Evolutionary conservation across 2,329 filamentous ascomycete species (phyloP).

Genomic region (Cryphonectria carpinicola): DNA sequence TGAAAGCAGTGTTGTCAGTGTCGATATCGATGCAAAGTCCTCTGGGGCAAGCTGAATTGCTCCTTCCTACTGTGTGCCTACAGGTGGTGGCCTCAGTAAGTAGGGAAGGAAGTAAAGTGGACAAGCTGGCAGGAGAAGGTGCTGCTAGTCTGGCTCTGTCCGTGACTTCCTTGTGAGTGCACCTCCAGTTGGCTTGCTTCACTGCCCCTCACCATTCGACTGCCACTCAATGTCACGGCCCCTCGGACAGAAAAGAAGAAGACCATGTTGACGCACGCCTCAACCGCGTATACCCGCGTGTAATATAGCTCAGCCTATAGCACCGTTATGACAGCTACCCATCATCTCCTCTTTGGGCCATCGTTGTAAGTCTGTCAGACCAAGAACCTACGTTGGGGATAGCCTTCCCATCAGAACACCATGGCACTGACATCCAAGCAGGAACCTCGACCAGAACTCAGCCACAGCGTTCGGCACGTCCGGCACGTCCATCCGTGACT

Average conservation of each 20-base stretch:
- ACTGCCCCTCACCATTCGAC: not conserved
- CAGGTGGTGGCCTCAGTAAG: not conserved
- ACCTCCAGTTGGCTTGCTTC: not conserved
- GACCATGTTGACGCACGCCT: not conserved
- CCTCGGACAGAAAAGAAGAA: not conserved
- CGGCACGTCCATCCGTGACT: not conserved
- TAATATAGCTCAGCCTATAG: not conserved
- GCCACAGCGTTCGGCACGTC: not conserved
- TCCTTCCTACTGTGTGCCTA: not conserved
- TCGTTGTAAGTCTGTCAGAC: not conserved
- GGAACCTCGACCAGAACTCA: not conserved
- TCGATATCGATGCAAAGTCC: too few species aligned
- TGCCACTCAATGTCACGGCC: not conserved
- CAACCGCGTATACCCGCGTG: not conserved
- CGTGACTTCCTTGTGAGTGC: not conserved
- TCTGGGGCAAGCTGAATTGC: too few species aligned
- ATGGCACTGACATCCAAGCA: not conserved
- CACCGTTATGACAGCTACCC: not conserved
- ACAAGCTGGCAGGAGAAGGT: not conserved
- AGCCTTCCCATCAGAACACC: not conserved
- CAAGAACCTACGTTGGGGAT: not conserved
- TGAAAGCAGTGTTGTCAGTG: not conserved
- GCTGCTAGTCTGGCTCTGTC: not conserved
- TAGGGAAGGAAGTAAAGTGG: not conserved
- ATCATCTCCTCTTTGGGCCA: not conserved